phyloP scores from a whole-genome alignment of 495 filamentous ascomycete species.

The Penicillium atrosanguineum region DNA sequence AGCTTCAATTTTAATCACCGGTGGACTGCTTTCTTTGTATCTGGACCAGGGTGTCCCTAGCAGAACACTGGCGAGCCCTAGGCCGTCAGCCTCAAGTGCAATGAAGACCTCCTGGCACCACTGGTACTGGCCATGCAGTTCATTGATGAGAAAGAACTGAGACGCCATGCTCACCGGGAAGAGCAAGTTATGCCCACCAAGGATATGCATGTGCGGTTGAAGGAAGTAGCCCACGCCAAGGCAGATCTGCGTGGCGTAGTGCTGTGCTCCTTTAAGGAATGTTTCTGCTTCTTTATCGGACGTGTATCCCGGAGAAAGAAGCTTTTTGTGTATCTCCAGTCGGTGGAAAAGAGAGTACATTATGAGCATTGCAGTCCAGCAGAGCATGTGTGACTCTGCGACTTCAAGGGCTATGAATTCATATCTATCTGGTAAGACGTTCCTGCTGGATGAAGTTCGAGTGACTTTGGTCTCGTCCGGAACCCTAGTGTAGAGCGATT shows the following conservation, averaged over 20 bases:
- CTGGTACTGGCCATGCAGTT: slow-evolving; percentile 10
- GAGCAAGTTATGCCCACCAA: slow-evolving; percentile 16
- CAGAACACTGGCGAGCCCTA: slow-evolving; percentile 9
- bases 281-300: background rate
- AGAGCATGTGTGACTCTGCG: slow-evolving; percentile 12
- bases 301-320: background rate
- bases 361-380: slow-evolving; percentile 10
- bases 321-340: slow-evolving; percentile 1
- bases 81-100: slow-evolving; percentile 7
- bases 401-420: slow-evolving; percentile 9
- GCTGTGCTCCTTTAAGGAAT: background rate
- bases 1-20: background rate
- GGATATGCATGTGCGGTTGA: slow-evolving; percentile 20
- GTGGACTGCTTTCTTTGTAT: background rate
- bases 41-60: slow-evolving; percentile 17
- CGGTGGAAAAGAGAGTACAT: slow-evolving; percentile 10
- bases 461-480: slow-evolving; percentile 2
- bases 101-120: slow-evolving; percentile 18
- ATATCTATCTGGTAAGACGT: slow-evolving; percentile 6
- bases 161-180: slow-evolving; percentile 14
- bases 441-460: background rate
- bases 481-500: slow-evolving; percentile 3
- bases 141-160: slow-evolving; percentile 15
- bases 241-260: slow-evolving; percentile 14
- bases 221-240: slow-evolving; percentile 17